Evolutionary conservation across 495 filamentous ascomycete species (phyloP).

Genomic region (Pseudomonodictys pantanalensis): DNA sequence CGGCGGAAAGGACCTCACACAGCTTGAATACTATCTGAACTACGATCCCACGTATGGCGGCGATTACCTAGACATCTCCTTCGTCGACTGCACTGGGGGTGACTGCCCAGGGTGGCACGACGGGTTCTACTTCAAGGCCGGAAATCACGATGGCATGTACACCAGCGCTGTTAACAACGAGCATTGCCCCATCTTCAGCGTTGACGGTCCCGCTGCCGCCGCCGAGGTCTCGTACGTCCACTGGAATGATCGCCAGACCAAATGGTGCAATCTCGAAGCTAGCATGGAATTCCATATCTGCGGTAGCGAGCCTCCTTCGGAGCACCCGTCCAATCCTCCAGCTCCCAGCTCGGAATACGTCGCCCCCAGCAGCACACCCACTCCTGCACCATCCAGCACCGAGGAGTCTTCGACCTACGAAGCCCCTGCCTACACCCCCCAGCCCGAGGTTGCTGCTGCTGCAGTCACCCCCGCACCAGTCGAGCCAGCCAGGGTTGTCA

Average conservation of each 20-base stretch:
- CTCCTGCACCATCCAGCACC: background rate
- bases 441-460: slow-evolving; percentile 6
- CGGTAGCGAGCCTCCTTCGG: slow-evolving; percentile 8
- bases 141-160: slow-evolving; percentile 15
- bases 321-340: background rate
- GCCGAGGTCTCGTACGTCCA: slow-evolving; percentile 23
- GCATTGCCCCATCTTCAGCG: slow-evolving; percentile 31
- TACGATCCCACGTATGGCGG: background rate
- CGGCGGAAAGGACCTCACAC: slow-evolving; percentile 16
- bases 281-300: slow-evolving; percentile 34
- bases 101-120: slow-evolving; percentile 25
- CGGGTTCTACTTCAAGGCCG: slow-evolving; percentile 30
- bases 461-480: slow-evolving; percentile 7
- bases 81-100: slow-evolving; percentile 26
- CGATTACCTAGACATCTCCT: slow-evolving; percentile 34
- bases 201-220: slow-evolving; percentile 4
- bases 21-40: slow-evolving; percentile 34
- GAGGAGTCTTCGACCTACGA: background rate
- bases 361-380: background rate
- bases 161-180: background rate
- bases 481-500: slow-evolving; percentile 7
- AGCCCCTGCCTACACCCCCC: background rate
- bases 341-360: background rate
- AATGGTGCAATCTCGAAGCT: slow-evolving; percentile 18
- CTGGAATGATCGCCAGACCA: slow-evolving; percentile 25